Base-by-base conservation (phyloP, 2,329 filamentous ascomycete species). In the Calonectria multiphialidica region DNA sequence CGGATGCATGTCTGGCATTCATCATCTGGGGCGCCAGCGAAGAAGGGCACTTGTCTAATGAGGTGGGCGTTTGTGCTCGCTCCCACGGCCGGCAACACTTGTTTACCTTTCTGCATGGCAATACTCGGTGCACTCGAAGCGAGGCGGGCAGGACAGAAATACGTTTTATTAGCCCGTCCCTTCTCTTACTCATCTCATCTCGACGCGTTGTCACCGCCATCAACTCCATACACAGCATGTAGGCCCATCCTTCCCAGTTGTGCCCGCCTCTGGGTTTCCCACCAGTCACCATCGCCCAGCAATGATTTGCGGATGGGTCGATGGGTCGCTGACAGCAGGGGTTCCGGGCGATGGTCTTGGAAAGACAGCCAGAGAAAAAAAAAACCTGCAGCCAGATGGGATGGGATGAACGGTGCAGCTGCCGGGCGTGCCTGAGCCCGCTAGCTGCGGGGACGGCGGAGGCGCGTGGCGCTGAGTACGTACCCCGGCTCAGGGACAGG, bases 341-440 rank as follows among this genome's bases (percentile, higher is more conserved):
- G 73, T 77, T 70, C 71, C 55, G 44, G 53, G 42, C 33, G 45
- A 63, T 71, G 50, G 28, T 30, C 62, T 67, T 47, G 63, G 66
- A 62, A 57, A 74, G 70, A 55, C 45, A 50, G 44, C 30, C 37
- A 23, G 44, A 65, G 28, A 49, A 33, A 44, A 21, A 53, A 40
- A 62, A 49, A 44, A 61, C 25, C 42, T 65, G 33, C 25, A 59
- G 53, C 53, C 53, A 63, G 53, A 61, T 71, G 69, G 69, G 64
- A 78, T 70, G 77, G 71, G 77, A 77, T 73, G 75, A 75, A 79
- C 77, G 76, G 76, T 71, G 66, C 68, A 69, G 71, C 64, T 66
- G 59, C 70, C 70, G 66, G 64, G 66, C 55, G 40, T 59, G 57
- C 55, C 30, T 68, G 65, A 47, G 68, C 61, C 70, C 71, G 70